Evolutionary conservation across 75 land plant genomes (phyloP).

Genomic region (Pinus taeda): DNA sequence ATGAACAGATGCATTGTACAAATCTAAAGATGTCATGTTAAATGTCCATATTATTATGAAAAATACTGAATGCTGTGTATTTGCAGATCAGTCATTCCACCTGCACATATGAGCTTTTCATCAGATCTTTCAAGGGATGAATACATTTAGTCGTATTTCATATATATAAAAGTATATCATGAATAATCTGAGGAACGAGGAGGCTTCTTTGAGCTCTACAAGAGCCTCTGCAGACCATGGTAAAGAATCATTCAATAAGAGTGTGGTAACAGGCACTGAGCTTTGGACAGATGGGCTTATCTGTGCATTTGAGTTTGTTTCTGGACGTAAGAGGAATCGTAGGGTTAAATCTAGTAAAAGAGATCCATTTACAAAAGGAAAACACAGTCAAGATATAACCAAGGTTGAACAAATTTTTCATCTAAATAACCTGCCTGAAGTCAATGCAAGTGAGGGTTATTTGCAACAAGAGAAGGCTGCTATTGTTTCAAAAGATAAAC

Average conservation of each 20-base stretch:
- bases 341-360: conserved; percentile 5
- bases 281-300: conserved; percentile 92
- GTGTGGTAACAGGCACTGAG: conserved; percentile 24
- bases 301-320: conserved; percentile 79
- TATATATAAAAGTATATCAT: background rate
- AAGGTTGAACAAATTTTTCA: conserved; percentile 1
- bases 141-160: too few species aligned
- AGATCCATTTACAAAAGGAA: background rate
- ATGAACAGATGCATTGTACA: too few species aligned
- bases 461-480: conserved; percentile 11
- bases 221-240: background rate
- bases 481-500: background rate
- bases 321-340: conserved; percentile 22
- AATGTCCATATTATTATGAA: too few species aligned
- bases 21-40: too few species aligned
- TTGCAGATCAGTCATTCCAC: too few species aligned
- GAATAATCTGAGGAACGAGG: background rate
- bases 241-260: conserved; percentile 12
- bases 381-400: conserved; percentile 8
- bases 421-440: background rate
- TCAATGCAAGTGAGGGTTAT: background rate
- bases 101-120: too few species aligned
- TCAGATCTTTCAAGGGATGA: too few species aligned
- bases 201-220: background rate
- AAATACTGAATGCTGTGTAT: too few species aligned